Conservation (phyloP, 2,329 filamentous ascomycete genomes). For the Cladosporium sp. region DNA sequence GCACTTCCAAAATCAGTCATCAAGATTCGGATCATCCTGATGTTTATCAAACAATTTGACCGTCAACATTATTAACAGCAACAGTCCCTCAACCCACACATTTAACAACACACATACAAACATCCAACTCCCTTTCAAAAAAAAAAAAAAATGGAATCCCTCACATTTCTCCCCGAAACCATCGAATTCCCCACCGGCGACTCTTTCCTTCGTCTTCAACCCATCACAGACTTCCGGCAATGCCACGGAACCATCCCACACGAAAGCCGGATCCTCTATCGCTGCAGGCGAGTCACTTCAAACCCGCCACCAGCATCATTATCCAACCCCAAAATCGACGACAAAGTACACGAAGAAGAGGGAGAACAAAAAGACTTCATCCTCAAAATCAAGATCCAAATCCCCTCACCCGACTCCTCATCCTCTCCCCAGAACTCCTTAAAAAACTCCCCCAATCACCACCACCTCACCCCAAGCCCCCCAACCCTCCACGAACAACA, state of each 20-base stretch:
- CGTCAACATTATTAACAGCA: too few species aligned
- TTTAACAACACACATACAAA: too few species aligned
- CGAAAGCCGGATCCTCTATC: constrained; percentile 28
- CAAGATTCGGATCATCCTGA: too few species aligned
- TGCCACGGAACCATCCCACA: constrained; percentile 18
- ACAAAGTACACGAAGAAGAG: neutral
- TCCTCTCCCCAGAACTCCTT: constrained; percentile 17
- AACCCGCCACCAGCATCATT: neutral
- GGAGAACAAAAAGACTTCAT: constrained; percentile 16
- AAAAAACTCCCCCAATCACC: constrained; percentile 28
- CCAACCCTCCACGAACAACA: constrained; percentile 24
- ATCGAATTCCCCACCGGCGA: neutral
- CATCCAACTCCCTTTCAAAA: too few species aligned
- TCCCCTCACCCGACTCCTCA: too few species aligned
- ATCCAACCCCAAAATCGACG: neutral
- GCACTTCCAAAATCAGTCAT: too few species aligned
- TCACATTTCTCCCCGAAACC: neutral
- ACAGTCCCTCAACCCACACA: too few species aligned
- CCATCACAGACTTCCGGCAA: constrained; percentile 31
- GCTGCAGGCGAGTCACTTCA: constrained; percentile 18
- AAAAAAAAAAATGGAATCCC: neutral
- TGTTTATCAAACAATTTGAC: too few species aligned
- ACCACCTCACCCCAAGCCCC: constrained; percentile 22
- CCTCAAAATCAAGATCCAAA: constrained; percentile 31
- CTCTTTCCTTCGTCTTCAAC: neutral